Evolutionary conservation across 2,329 filamentous ascomycete species (phyloP), one percentile per base, ranked within the genome.

Genomic region (Colletotrichum lindemuthianum): DNA sequence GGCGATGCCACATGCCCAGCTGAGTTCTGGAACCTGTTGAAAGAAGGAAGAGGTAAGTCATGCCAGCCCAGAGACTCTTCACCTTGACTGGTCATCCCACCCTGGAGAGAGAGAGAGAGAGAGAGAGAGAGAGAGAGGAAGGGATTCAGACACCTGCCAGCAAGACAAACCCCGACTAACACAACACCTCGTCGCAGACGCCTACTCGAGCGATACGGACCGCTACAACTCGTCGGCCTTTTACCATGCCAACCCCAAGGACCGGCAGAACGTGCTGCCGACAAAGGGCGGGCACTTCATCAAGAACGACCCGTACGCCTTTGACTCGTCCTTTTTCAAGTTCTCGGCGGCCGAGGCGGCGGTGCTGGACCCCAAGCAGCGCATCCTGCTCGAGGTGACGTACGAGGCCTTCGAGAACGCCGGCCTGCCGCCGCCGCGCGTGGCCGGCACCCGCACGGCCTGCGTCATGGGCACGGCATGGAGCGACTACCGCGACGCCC

Each of bases 271-370:
- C 4, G 41, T 47, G 3, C 36, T 60, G n/a, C 40, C 58, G 6
- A 45, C 40, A 13, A 60, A 55, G 24, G 71, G 71, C 6, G 73
- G 69, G 5, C 65, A 74, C 45, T 73, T 74, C 51, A 60, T 74
- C 13, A 67, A 69, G 4, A 51, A 70, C 1, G 70, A 75, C 56
- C 59, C 73, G 15, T 60, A 69, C 11, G 63, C 58, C 16, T 79
- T 79, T 56, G 78, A 81, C 66, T 41, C 74, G 1, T 60, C 65
- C 4, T 80, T 82, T 69, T 83, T 82, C 69, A 70, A 72, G 47
- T 78, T 81, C 47, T 73, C 69, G 1, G 72, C 74, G 1, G 66
- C 72, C 12, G 80, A 82, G 64, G 77, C 77, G n/a, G 70, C 72
- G 51, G 71, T 69, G 32, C 74, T 81, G 64, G 59, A 61, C 52